phyloP scores from a whole-genome alignment of 2,329 filamentous ascomycete genomes.

The Cercospora citrullina region DNA sequence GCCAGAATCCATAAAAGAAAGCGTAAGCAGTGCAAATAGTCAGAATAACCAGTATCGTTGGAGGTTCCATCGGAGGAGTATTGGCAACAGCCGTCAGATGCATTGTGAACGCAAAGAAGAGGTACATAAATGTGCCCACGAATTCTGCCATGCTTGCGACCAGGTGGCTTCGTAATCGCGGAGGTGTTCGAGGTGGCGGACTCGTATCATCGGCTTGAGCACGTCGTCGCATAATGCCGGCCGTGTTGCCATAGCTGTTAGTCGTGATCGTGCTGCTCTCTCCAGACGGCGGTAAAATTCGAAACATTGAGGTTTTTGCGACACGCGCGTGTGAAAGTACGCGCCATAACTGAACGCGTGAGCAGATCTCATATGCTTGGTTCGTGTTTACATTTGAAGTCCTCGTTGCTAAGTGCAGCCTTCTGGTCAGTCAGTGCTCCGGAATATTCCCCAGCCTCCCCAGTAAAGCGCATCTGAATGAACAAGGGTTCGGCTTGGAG shows the following conservation, averaged over 20 bases:
- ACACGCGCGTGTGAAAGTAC: background rate
- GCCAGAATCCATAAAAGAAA: slow-evolving; percentile 36
- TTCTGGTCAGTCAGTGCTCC: background rate
- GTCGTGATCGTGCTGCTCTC: slow-evolving; percentile 11
- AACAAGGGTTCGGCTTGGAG: slow-evolving; percentile 5
- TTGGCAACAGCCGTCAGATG: slow-evolving; percentile 33
- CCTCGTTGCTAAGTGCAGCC: background rate
- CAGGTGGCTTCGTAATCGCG: slow-evolving; percentile 22
- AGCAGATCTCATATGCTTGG: background rate
- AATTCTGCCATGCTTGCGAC: slow-evolving; percentile 36
- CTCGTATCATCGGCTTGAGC: background rate
- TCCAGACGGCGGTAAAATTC: slow-evolving; percentile 1
- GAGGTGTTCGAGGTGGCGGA: background rate
- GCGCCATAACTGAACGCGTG: background rate
- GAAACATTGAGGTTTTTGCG: slow-evolving; percentile 6
- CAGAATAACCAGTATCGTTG: slow-evolving; percentile 25
- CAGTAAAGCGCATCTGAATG: background rate
- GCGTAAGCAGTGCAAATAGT: slow-evolving; percentile 35
- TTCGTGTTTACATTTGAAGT: background rate
- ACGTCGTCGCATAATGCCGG: slow-evolving; percentile 8
- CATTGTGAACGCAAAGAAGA: slow-evolving; percentile 38
- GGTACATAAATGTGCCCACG: slow-evolving; percentile 40
- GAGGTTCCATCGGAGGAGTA: slow-evolving; percentile 22
- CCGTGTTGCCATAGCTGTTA: slow-evolving; percentile 13
- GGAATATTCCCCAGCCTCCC: background rate